Evolutionary conservation across 2,329 filamentous ascomycete species (phyloP).

Genomic region (Fusarium chuoi): DNA sequence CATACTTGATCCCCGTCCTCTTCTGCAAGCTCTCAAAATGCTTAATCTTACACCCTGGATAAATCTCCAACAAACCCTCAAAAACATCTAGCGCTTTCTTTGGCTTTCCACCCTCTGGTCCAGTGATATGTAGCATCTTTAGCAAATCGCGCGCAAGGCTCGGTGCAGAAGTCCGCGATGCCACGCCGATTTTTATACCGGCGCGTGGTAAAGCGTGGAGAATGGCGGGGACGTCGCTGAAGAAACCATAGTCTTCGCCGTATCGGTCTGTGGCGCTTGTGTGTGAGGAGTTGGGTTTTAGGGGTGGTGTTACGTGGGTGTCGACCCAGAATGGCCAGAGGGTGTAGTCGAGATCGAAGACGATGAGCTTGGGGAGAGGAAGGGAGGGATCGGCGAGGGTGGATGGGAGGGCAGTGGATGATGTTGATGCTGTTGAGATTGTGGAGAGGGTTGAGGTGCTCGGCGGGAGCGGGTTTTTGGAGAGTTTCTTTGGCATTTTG

Average conservation of each 20-base stretch:
- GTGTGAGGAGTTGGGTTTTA: slow-evolving; percentile 62
- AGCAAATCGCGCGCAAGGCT: slow-evolving; percentile 85
- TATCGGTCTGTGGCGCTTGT: slow-evolving; percentile 61
- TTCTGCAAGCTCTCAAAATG: slow-evolving; percentile 82
- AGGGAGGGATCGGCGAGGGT: slow-evolving; percentile 63
- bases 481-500: slow-evolving; percentile 49
- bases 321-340: slow-evolving; percentile 99
- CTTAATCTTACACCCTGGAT: slow-evolving; percentile 82
- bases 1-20: slow-evolving; percentile 75
- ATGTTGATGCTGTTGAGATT: slow-evolving; percentile 49
- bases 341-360: slow-evolving; percentile 98
- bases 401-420: slow-evolving; percentile 46
- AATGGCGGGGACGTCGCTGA: slow-evolving; percentile 73
- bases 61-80: slow-evolving; percentile 71
- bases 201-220: slow-evolving; percentile 66
- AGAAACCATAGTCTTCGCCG: slow-evolving; percentile 77
- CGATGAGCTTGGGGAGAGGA: slow-evolving; percentile 83
- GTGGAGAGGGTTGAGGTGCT: slow-evolving; percentile 38
- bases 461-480: slow-evolving; percentile 41
- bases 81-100: slow-evolving; percentile 68
- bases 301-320: slow-evolving; percentile 83
- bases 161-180: slow-evolving; percentile 83
- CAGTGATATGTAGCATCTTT: slow-evolving; percentile 70
- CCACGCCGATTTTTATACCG: slow-evolving; percentile 72
- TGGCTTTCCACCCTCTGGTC: slow-evolving; percentile 37